phyloP scores from a whole-genome alignment of 116 monocot species.

The Trichopus zeylanicus region DNA sequence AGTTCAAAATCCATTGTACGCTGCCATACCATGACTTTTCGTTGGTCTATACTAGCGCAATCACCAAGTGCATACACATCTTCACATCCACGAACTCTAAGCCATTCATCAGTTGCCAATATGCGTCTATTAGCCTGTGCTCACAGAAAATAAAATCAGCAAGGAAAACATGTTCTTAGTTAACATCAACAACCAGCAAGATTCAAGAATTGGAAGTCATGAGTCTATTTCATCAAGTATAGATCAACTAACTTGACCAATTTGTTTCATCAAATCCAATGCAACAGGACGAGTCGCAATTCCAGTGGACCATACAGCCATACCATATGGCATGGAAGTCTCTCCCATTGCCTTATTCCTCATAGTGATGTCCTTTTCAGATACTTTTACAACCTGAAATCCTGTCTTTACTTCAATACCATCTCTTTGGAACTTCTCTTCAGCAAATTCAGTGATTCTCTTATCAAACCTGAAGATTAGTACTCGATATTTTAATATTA shows the following conservation, averaged over 20 bases:
- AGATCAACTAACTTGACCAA: slow-evolving; percentile 46
- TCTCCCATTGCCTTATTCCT: slow-evolving; percentile 22
- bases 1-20: no score
- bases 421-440: slow-evolving; percentile 61
- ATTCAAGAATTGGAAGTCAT: background rate
- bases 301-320: slow-evolving; percentile 83
- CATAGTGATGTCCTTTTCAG: slow-evolving; percentile 51
- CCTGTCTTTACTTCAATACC: slow-evolving; percentile 73
- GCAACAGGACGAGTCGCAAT: slow-evolving; percentile 60
- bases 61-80: slow-evolving; percentile 57
- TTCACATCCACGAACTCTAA: slow-evolving; percentile 53
- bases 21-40: slow-evolving; percentile 55
- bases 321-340: slow-evolving; percentile 51
- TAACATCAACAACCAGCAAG: background rate
- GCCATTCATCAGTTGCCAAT: slow-evolving; percentile 62
- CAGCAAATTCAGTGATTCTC: slow-evolving; percentile 54
- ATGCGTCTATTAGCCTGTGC: slow-evolving; percentile 42
- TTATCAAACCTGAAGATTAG: slow-evolving; percentile 57
- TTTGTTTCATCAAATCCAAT: slow-evolving; percentile 63
- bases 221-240: no score
- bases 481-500: background rate
- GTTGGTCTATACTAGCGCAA: slow-evolving; percentile 54
- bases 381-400: slow-evolving; percentile 51
- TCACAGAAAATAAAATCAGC: background rate
- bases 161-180: background rate